Evolutionary conservation across 495 filamentous ascomycete genomes (phyloP).

Genomic region (Penicillium argentinense): DNA sequence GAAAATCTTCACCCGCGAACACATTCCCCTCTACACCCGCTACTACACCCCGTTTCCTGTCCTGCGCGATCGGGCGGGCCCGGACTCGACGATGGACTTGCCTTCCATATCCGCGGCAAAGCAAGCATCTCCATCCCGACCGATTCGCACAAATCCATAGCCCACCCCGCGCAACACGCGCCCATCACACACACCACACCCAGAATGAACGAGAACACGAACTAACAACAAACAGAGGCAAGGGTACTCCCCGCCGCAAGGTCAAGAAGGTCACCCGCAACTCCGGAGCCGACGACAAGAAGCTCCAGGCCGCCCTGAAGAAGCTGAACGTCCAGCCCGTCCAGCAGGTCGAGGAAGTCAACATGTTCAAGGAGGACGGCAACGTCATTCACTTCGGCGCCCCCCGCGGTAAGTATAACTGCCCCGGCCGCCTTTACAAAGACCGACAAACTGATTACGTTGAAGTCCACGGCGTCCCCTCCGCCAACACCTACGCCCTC

Average conservation of each 20-base stretch:
- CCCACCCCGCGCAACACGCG: background rate
- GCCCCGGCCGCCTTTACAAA: too few species aligned
- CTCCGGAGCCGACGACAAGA: conserved; percentile 95
- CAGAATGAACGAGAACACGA: too few species aligned
- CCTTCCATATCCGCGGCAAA: too few species aligned
- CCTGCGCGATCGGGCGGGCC: too few species aligned
- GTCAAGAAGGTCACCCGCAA: conserved; percentile 95
- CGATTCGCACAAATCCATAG: background rate
- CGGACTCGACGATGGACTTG: too few species aligned
- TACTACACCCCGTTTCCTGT: too few species aligned
- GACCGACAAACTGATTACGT: too few species aligned
- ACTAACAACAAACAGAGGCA: conserved; percentile 64
- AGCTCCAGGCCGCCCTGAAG: conserved; percentile 91
- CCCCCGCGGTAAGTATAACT: conserved; percentile 84
- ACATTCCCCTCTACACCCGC: too few species aligned
- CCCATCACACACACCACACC: conserved; percentile 7
- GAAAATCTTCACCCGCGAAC: too few species aligned
- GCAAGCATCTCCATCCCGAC: too few species aligned
- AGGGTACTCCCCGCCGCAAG: conserved; percentile 96
- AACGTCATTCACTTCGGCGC: conserved; percentile 99
- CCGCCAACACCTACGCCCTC: conserved; percentile 98
- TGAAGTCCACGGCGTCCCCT: conserved; percentile 97
- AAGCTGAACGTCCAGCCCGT: conserved; percentile 97
- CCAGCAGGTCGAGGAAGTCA: conserved; percentile 98
- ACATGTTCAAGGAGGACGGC: conserved; percentile 99